Conservation (phyloP, 2,329 filamentous ascomycete species). For the Colletotrichum costaricense region DNA sequence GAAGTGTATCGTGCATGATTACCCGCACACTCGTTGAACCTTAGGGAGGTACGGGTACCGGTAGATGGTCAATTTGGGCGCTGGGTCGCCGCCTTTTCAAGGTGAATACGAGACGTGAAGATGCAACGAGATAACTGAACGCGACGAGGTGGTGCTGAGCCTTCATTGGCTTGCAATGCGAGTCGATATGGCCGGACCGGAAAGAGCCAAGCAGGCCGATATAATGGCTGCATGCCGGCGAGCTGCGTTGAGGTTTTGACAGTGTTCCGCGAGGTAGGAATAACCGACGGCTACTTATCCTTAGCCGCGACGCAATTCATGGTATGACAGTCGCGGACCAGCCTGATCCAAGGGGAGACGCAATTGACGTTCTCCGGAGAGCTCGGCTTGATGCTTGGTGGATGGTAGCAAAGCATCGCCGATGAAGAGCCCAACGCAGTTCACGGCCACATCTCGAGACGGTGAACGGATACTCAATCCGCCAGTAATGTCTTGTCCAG, state of each 20-base stretch:
- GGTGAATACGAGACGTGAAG: constrained; percentile 23
- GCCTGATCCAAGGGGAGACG: constrained; percentile 1
- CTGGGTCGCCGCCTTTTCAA: background rate
- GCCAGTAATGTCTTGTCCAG: background rate
- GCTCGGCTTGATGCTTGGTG: background rate
- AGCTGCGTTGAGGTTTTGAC: constrained; percentile 1
- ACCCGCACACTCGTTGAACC: constrained; percentile 5
- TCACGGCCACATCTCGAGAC: background rate
- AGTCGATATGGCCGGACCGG: background rate
- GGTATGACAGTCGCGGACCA: constrained; percentile 26
- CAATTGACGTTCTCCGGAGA: background rate
- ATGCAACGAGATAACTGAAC: background rate
- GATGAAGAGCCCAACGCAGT: constrained; percentile 9
- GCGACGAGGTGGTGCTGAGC: background rate
- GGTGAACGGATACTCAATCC: background rate
- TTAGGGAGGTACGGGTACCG: background rate
- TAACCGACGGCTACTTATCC: constrained; percentile 11
- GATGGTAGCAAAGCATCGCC: constrained; percentile 12
- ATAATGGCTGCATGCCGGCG: background rate
- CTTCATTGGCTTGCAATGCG: constrained; percentile 12
- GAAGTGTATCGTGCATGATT: background rate
- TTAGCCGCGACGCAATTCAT: background rate
- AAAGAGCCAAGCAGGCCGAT: constrained; percentile 8
- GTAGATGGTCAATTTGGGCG: background rate
- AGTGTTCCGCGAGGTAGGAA: constrained; percentile 17